phyloP scores from a whole-genome alignment of 192 early-diverging fungal species.

The Polychytrium aggregatum region DNA sequence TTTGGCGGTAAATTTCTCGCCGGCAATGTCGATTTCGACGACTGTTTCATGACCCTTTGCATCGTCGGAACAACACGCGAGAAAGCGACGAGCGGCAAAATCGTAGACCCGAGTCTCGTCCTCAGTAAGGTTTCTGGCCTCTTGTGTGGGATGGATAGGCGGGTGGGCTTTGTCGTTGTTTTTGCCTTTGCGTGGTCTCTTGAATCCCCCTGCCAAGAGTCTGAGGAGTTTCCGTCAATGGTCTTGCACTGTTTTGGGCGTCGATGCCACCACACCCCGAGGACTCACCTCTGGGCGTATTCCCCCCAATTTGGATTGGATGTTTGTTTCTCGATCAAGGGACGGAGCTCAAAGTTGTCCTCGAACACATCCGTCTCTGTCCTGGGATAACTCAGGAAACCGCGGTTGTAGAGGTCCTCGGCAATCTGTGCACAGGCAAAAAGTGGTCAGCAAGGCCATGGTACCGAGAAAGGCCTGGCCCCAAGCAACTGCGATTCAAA shows the following conservation, averaged over 20 bases:
- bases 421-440: conserved; percentile 44
- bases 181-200: conserved; percentile 63
- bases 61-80: conserved; percentile 85
- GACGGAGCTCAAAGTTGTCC: conserved; percentile 53
- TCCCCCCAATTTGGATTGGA: conserved; percentile 26
- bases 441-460: too few species aligned
- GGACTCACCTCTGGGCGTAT: conserved; percentile 32
- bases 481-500: not conserved
- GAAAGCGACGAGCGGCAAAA: conserved; percentile 73
- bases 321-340: conserved; percentile 52
- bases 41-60: conserved; percentile 78
- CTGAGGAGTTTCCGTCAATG: conserved; percentile 17
- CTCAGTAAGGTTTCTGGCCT: conserved; percentile 40
- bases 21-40: conserved; percentile 54
- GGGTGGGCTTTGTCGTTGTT: conserved; percentile 96
- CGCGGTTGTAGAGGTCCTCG: conserved; percentile 76
- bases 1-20: conserved; percentile 64
- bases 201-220: conserved; percentile 56
- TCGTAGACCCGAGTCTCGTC: conserved; percentile 73
- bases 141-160: conserved; percentile 83
- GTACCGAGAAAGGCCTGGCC: too few species aligned
- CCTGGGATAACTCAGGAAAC: conserved; percentile 89
- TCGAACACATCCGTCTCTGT: conserved; percentile 94
- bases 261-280: too few species aligned
- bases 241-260: too few species aligned